Evolutionary conservation across 192 early-diverging fungal genomes (phyloP).

Genomic region (Entophlyctis luteolus): DNA sequence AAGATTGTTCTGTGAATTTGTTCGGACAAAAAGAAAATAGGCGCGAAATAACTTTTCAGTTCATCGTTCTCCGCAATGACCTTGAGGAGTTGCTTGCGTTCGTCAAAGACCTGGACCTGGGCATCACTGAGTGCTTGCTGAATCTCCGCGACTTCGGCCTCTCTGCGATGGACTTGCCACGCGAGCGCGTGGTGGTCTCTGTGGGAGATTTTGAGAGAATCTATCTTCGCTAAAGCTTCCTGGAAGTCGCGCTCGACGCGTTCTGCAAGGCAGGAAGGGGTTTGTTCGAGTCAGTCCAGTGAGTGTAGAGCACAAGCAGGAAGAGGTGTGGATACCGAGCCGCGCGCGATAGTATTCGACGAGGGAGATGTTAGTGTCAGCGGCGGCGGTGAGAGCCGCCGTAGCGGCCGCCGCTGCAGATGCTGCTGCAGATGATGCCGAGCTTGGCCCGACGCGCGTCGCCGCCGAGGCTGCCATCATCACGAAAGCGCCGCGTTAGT

Average conservation of each 20-base stretch:
- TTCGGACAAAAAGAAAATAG: background rate
- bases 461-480: too few relatives aligned
- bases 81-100: conserved; percentile 40
- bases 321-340: conserved; percentile 8
- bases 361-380: conserved; percentile 10
- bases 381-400: background rate
- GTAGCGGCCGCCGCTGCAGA: background rate
- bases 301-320: background rate
- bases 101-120: conserved; percentile 49
- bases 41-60: conserved; percentile 40
- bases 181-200: conserved; percentile 41
- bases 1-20: conserved; percentile 3
- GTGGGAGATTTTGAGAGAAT: conserved; percentile 39
- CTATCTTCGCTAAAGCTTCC: conserved; percentile 33
- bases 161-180: conserved; percentile 45
- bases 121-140: conserved; percentile 48
- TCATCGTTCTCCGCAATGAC: conserved; percentile 51
- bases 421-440: too few relatives aligned
- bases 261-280: conserved; percentile 25
- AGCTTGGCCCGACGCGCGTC: too few relatives aligned
- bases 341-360: conserved; percentile 28
- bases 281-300: background rate
- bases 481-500: too few relatives aligned
- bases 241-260: conserved; percentile 38
- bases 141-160: conserved; percentile 45